These are phyloP conservation scores for Manihot esculenta DNA, from an alignment of 441 rosid species.

Conservation along the genomic window DNA sequence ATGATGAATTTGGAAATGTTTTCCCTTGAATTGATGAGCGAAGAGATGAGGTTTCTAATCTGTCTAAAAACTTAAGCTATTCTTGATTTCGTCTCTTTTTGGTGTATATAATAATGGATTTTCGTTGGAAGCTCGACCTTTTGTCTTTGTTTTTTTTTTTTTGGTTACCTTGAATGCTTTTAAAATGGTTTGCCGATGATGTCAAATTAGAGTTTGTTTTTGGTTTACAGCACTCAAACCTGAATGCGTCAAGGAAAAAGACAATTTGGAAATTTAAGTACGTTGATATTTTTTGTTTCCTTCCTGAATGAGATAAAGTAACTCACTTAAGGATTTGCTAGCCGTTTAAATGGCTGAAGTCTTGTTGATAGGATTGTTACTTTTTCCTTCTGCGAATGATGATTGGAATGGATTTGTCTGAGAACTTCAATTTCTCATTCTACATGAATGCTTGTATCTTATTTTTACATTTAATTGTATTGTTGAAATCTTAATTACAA, in stretches of 20 bases:
- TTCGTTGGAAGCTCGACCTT: constrained; percentile 1
- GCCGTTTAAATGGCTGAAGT: neutral
- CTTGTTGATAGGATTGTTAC: too few species aligned
- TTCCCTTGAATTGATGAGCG: constrained; percentile 16
- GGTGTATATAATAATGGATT: constrained; percentile 17
- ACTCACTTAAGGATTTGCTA: neutral
- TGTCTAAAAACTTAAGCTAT: neutral
- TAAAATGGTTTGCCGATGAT: neutral
- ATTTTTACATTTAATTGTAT: neutral
- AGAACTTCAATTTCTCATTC: neutral
- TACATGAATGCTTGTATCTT: neutral
- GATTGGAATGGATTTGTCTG: neutral
- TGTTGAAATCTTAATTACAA: neutral
- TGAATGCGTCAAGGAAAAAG: neutral
- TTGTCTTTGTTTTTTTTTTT: too few species aligned
- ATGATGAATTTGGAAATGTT: neutral
- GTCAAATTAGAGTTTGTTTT: neutral
- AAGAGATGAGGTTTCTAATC: constrained; percentile 16
- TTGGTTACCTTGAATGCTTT: neutral
- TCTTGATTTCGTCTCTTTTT: constrained; percentile 10
- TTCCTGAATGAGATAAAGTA: neutral
- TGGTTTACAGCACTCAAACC: neutral
- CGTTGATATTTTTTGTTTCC: neutral
- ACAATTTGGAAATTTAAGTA: neutral
- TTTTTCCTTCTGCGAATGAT: too few species aligned